Conservation (phyloP, 805 yeast species). For the Metschnikowia corniflorae region DNA sequence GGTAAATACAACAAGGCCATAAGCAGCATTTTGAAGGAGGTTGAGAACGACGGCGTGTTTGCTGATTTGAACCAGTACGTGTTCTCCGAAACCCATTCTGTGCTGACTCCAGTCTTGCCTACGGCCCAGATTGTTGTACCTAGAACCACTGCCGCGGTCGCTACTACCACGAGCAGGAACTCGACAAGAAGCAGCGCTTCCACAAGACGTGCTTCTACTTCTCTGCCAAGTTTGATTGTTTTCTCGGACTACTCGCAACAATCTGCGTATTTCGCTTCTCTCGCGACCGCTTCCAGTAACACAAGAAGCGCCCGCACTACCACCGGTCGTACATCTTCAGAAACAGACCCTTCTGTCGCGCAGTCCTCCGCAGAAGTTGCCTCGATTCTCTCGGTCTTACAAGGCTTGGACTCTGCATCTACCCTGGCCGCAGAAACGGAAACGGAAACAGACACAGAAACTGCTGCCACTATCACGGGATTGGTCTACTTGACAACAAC, state of each 20-base stretch:
- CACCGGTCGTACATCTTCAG: background rate
- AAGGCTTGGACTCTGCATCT: slow-evolving; percentile 3
- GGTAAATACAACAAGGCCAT: slow-evolving; percentile 32
- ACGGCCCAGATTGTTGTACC: slow-evolving; percentile 18
- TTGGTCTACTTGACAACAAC: background rate
- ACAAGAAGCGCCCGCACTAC: background rate
- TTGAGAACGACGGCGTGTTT: slow-evolving; percentile 36
- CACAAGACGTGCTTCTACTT: background rate
- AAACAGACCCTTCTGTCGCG: background rate
- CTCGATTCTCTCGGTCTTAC: slow-evolving; percentile 14
- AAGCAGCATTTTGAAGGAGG: slow-evolving; percentile 26
- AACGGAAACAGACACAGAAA: background rate
- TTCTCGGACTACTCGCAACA: background rate
- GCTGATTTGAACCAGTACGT: slow-evolving; percentile 34
- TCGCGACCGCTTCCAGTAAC: background rate
- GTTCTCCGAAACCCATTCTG: slow-evolving; percentile 25
- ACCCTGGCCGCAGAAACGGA: background rate
- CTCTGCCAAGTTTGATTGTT: background rate
- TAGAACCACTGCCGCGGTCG: slow-evolving; percentile 4
- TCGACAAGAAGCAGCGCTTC: background rate
- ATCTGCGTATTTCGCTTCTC: background rate
- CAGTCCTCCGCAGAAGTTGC: slow-evolving; percentile 13
- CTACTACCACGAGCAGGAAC: slow-evolving; percentile 1
- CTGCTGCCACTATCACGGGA: background rate
- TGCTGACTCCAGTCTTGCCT: slow-evolving; percentile 16